These are phyloP conservation scores for Cercis canadensis DNA, from an alignment of 306 rosid genomes.

Conservation along the genomic window DNA sequence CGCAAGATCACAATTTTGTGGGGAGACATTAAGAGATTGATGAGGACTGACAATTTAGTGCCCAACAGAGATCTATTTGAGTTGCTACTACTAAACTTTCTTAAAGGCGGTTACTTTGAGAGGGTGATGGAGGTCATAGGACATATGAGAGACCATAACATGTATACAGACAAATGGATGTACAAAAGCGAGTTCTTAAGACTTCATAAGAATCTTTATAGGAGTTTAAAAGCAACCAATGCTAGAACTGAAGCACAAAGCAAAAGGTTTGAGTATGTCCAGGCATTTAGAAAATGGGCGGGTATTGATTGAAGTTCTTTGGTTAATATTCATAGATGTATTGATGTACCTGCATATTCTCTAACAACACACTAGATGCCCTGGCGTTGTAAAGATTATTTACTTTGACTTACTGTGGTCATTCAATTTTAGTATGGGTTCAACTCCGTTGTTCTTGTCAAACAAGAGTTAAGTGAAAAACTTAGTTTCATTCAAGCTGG, in stretches of 20 bases:
- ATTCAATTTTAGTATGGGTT: slow-evolving; percentile 26
- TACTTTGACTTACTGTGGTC: slow-evolving; percentile 15
- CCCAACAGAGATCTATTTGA: slow-evolving; percentile 70
- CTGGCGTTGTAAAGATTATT: neutral
- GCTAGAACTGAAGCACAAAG: slow-evolving; percentile 79
- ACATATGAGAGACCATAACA: slow-evolving; percentile 61
- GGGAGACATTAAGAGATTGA: slow-evolving; percentile 87
- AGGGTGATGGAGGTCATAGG: slow-evolving; percentile 83
- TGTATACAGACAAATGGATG: slow-evolving; percentile 74
- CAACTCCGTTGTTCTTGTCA: neutral
- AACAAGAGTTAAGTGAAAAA: neutral
- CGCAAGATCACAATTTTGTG: slow-evolving; percentile 76
- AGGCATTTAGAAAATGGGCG: slow-evolving; percentile 73
- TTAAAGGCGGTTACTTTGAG: slow-evolving; percentile 92
- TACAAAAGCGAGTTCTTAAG: slow-evolving; percentile 75
- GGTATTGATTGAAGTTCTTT: slow-evolving; percentile 49
- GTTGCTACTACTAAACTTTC: slow-evolving; percentile 66
- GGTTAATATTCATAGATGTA: slow-evolving; percentile 12
- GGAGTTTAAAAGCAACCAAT: slow-evolving; percentile 65
- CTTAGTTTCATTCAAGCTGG: slow-evolving; percentile 12
- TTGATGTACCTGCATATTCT: slow-evolving; percentile 17
- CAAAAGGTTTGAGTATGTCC: slow-evolving; percentile 71
- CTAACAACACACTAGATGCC: neutral
- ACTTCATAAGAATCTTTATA: slow-evolving; percentile 78
- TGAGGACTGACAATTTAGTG: slow-evolving; percentile 46